These are phyloP conservation scores for Aspergillus sp. DNA, from an alignment of 2,329 filamentous ascomycete genomes.

Conservation along the genomic window DNA sequence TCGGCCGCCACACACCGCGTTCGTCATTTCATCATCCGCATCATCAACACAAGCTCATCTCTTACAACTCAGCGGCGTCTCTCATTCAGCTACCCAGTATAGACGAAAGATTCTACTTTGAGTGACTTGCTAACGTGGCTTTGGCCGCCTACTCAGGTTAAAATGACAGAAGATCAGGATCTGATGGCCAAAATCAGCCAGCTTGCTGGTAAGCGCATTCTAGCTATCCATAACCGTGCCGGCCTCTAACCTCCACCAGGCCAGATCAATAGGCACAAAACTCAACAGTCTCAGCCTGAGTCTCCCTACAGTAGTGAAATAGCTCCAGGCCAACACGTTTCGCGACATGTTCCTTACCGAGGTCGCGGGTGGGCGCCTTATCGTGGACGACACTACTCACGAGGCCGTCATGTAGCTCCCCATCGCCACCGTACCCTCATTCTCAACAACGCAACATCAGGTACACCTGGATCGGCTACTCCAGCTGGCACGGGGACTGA, in stretches of 20 bases:
- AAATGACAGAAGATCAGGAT: conserved; percentile 58
- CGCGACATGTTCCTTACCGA: conserved; percentile 33
- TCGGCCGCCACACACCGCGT: not conserved
- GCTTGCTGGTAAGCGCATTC: conserved; percentile 53
- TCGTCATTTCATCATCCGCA: conserved; percentile 1
- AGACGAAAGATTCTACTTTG: not conserved
- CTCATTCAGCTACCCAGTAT: not conserved
- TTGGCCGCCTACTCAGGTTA: conserved; percentile 20
- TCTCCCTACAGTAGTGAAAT: conserved; percentile 26
- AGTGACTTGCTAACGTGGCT: conserved; percentile 12
- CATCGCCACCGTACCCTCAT: conserved; percentile 65
- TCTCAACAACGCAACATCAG: conserved; percentile 54
- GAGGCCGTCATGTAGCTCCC: conserved; percentile 38
- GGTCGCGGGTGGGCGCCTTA: conserved; percentile 48
- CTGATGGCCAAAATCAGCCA: conserved; percentile 59
- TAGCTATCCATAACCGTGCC: conserved; percentile 36
- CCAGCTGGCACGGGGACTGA: conserved; percentile 31
- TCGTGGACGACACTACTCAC: conserved; percentile 42
- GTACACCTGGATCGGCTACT: conserved; percentile 26
- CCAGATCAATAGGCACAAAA: conserved; percentile 79
- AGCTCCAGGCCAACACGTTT: conserved; percentile 26
- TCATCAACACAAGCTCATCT: not conserved
- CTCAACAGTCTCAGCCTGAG: conserved; percentile 45
- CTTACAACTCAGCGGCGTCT: not conserved
- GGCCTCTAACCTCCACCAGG: conserved; percentile 50